Base-by-base conservation (phyloP, 2,329 filamentous ascomycete genomes). In the Aureobasidium lini region DNA sequence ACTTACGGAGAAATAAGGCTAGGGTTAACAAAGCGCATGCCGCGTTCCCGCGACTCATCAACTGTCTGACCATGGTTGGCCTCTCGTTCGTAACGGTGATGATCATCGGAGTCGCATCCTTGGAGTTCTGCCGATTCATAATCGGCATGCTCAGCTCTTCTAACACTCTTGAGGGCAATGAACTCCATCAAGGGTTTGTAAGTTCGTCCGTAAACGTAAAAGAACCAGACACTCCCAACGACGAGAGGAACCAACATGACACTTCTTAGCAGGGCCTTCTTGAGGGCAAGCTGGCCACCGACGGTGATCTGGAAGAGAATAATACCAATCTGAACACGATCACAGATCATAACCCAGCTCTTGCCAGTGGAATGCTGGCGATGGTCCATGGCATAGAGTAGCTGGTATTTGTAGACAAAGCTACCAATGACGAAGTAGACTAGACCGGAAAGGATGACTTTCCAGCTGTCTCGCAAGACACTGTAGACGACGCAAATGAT, bases 321-420 rank as follows among this genome's bases (percentile, higher is more conserved):
- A 9, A 96, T 76, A 1, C 94, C 94, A 28, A 96, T 77, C 59
- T 97, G 84, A 61, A 96, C 82, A 37, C 94, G 89, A 69, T 94
- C 90, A 74, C 91, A 96, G 63, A 99, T 96, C 82, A 99, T 95
- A 50, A 89, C 87, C 94, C 94, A 99, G 4, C 92, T 91, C 62
- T 88, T 86, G 18, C 95, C 95, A 0, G 93, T 97, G 15, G 91
- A 90, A 70, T 96, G 91, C 69, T 95, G 90, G 15, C 90, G 89
- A 71, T 97, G 93, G 67, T 97, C 92, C 94, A 99, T 99, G 34
- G 94, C 91, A 72, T 99, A 99, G 4, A 99, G 80, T 4, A 99
- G 79, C 76, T 99, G 95, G 74, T 99, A 99, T 72, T 96, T 96
- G 81, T 95, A 95, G 34, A 90, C 89, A 69, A 93, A 93, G 71